phyloP scores from a whole-genome alignment of 768 basidiomycete genomes.

The Collybia sordida region DNA sequence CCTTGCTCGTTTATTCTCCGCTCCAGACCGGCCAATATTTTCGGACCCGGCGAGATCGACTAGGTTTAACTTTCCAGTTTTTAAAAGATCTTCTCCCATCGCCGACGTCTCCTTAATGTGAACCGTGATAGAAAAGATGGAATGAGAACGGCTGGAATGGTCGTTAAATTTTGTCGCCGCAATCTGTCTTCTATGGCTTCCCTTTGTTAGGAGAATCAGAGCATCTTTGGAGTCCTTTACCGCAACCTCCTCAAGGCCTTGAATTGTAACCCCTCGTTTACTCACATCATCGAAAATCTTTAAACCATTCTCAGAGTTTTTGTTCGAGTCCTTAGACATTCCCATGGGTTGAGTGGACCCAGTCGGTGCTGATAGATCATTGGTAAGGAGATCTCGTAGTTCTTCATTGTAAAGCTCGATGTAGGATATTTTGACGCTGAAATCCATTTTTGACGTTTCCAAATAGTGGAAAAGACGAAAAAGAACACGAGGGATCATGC shows the following conservation, averaged over 20 bases:
- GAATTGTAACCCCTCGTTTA: conserved; percentile 89
- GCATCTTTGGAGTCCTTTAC: conserved; percentile 86
- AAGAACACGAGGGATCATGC: conserved; percentile 93
- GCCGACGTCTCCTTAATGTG: conserved; percentile 82
- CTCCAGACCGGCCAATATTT: conserved; percentile 94
- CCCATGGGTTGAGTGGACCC: conserved; percentile 81
- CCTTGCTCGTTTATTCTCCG: conserved; percentile 90
- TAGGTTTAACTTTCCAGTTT: conserved; percentile 93
- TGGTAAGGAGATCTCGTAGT: conserved; percentile 86
- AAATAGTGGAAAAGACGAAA: conserved; percentile 90
- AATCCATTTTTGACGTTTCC: conserved; percentile 75
- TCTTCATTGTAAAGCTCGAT: conserved; percentile 99
- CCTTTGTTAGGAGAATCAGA: conserved; percentile 80
- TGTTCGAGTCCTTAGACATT: conserved; percentile 30
- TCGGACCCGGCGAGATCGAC: conserved; percentile 98
- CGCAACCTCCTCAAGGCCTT: conserved; percentile 88
- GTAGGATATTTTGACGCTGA: conserved; percentile 90
- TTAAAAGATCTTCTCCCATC: conserved; percentile 84
- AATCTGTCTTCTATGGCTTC: conserved; percentile 87
- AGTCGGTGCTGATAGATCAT: conserved; percentile 69
- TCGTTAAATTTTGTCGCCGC: conserved; percentile 98
- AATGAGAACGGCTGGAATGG: conserved; percentile 95
- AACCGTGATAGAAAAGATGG: conserved; percentile 94
- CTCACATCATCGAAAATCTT: conserved; percentile 92
- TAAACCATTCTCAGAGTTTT: conserved; percentile 48